These are phyloP conservation scores for Rhodotorula sp. DNA, from an alignment of 1,284 basidiomycete genomes.

Conservation along the genomic window DNA sequence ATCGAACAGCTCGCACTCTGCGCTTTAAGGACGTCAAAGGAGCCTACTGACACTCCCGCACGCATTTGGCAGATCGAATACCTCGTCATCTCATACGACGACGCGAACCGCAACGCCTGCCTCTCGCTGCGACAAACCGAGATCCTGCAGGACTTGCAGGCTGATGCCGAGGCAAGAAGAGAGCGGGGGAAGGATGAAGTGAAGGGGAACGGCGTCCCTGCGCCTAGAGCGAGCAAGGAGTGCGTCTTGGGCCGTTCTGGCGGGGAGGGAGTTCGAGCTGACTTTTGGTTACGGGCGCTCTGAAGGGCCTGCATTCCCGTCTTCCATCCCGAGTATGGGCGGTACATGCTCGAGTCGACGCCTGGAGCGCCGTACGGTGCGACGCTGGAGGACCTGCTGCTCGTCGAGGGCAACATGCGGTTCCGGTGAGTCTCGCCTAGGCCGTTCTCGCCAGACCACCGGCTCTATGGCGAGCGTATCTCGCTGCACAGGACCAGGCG, in stretches of 20 bases:
- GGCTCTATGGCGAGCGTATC: no score
- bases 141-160: slow-evolving; percentile 79
- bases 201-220: neutral
- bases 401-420: slow-evolving; percentile 92
- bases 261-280: neutral
- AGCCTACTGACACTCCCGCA: neutral
- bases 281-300: neutral
- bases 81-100: slow-evolving; percentile 87
- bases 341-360: slow-evolving; percentile 98
- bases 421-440: slow-evolving; percentile 61
- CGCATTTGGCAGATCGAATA: slow-evolving; percentile 74
- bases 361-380: slow-evolving; percentile 93
- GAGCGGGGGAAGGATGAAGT: slow-evolving; percentile 17
- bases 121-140: slow-evolving; percentile 90
- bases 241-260: neutral
- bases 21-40: no score
- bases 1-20: neutral
- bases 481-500: no score
- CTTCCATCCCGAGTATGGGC: slow-evolving; percentile 98
- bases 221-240: neutral
- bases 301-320: slow-evolving; percentile 66
- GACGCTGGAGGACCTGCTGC: slow-evolving; percentile 75
- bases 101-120: slow-evolving; percentile 72
- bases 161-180: slow-evolving; percentile 54
- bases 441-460: neutral